Evolutionary conservation across 306 rosid genomes (phyloP), one percentile per base, ranked within the genome.

Genomic region (Fagus crenata): DNA sequence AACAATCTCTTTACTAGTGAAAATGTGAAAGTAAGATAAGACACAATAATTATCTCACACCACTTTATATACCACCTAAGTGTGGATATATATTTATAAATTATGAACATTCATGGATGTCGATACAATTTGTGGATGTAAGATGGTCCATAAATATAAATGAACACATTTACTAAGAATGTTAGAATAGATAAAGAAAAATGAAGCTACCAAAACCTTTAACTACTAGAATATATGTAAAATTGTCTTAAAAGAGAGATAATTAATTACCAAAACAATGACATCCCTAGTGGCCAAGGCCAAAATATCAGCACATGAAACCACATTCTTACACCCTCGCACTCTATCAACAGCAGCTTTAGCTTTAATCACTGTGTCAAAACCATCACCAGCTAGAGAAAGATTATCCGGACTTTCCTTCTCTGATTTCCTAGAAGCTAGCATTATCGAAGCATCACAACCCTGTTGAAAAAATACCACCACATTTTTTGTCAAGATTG

Each of bases 271-370:
- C 97, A 94, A 83, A 53, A 37, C 77, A 40, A 94, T 42, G 42
- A 87, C 93, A 64, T 92, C 97, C 71, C 97, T 92, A 7, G 97
- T 77, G 53, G 97, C 97, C 89, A 94, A 37, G 75, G 98, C 96
- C 80, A 94, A 79, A n/a, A 94, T 89, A 75, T 92, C 97, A 76
- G 98, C 96, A 80, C 98, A 94, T 2, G 98, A 94, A 75, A 94
- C 97, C 86, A 90, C 89, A 51, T 92, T 82, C 79, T 61, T 79
- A 85, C 98, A 92, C 40, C 56, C 75, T 67, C 87, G 81, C 2
- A 89, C 91, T 46, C 86, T 72, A n/a, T 92, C 96, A 67, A 94
- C 89, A 0, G 97, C 93, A 60, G 87, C 95, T 85, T 92, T 94
- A 79, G 97, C 96, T 84, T 82, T 89, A 53, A 89, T 87, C 77